phyloP scores from a whole-genome alignment of 805 yeast genomes.

The Saccharomycopsis sp. region DNA sequence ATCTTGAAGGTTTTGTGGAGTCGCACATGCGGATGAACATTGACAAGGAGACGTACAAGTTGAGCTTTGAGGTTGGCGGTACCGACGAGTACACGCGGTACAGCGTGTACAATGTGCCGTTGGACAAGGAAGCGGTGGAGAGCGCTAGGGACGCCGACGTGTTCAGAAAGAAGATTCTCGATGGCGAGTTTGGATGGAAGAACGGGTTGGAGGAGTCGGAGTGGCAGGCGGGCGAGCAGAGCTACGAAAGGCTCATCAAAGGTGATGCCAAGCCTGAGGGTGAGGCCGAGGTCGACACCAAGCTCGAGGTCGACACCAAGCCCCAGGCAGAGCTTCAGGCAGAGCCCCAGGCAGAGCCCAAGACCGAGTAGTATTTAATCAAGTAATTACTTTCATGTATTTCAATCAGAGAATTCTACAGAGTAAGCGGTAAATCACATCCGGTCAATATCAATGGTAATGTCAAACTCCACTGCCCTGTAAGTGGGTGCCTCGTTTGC shows the following conservation, averaged over 20 bases:
- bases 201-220: slow-evolving; percentile 36
- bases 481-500: slow-evolving; percentile 20
- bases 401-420: too few relatives aligned
- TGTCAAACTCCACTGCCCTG: slow-evolving; percentile 28
- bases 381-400: too few relatives aligned
- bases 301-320: too few relatives aligned
- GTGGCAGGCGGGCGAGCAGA: neutral
- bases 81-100: slow-evolving; percentile 70
- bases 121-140: slow-evolving; percentile 23
- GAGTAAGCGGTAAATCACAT: slow-evolving; percentile 22
- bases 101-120: slow-evolving; percentile 30
- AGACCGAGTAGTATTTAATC: too few relatives aligned
- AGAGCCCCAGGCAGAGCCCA: too few relatives aligned
- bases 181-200: slow-evolving; percentile 52
- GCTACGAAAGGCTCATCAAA: too few relatives aligned
- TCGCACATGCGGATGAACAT: slow-evolving; percentile 66
- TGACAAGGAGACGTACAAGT: slow-evolving; percentile 65
- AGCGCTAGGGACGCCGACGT: slow-evolving; percentile 29
- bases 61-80: slow-evolving; percentile 72
- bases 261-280: too few relatives aligned
- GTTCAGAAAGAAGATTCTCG: slow-evolving; percentile 27
- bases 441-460: slow-evolving; percentile 36
- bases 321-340: too few relatives aligned
- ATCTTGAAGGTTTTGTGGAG: slow-evolving; percentile 52
- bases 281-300: too few relatives aligned